These are phyloP conservation scores for Ambrosiella beaveri DNA, from an alignment of 2,329 filamentous ascomycete genomes.

Conservation along the genomic window DNA sequence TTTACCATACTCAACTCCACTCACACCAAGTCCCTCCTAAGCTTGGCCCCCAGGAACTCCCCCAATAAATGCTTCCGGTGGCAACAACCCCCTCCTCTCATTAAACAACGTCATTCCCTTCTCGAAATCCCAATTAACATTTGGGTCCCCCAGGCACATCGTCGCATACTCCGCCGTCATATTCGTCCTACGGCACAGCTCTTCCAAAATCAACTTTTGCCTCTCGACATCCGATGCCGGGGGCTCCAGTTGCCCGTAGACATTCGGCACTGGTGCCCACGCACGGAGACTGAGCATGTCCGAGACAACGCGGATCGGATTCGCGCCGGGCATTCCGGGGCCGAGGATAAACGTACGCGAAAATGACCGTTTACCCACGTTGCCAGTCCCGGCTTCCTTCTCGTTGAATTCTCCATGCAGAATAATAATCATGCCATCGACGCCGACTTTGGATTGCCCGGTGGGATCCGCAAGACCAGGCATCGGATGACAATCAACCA, in stretches of 20 bases:
- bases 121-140: slow-evolving; percentile 61
- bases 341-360: slow-evolving; percentile 67
- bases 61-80: slow-evolving; percentile 34
- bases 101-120: slow-evolving; percentile 60
- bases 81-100: slow-evolving; percentile 28
- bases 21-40: background rate
- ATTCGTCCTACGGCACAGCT: slow-evolving; percentile 59
- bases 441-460: slow-evolving; percentile 44
- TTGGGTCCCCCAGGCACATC: slow-evolving; percentile 53
- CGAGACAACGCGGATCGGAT: slow-evolving; percentile 56
- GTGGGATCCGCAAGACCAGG: slow-evolving; percentile 53
- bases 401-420: slow-evolving; percentile 80
- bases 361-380: slow-evolving; percentile 55
- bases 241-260: slow-evolving; percentile 13
- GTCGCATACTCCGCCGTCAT: slow-evolving; percentile 67
- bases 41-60: background rate
- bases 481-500: slow-evolving; percentile 65
- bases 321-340: slow-evolving; percentile 47
- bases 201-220: slow-evolving; percentile 53
- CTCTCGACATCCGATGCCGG: slow-evolving; percentile 19
- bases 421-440: slow-evolving; percentile 60
- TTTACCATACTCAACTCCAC: too few relatives aligned
- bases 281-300: slow-evolving; percentile 62
- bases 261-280: slow-evolving; percentile 35
- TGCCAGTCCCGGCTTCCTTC: slow-evolving; percentile 36